These are phyloP conservation scores for Tieghemiomyces parasiticus DNA, from an alignment of 192 early-diverging fungal genomes.

Conservation along the genomic window DNA sequence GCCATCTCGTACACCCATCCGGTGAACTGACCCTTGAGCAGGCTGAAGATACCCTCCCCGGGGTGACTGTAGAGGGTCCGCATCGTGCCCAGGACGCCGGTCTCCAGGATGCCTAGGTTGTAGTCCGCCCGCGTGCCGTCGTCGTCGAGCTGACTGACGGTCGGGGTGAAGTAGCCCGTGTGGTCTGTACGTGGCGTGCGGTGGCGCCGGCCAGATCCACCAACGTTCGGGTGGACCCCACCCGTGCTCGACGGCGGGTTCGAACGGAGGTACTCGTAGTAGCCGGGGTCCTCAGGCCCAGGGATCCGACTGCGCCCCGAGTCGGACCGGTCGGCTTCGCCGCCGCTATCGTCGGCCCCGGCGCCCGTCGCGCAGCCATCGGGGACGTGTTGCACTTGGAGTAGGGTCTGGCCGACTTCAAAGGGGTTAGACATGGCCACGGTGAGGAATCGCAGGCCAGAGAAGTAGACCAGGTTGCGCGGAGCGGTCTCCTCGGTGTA, in stretches of 20 bases:
- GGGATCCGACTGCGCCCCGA: constrained; percentile 3
- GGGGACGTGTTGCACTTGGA: constrained; percentile 62
- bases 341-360: not conserved
- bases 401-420: constrained; percentile 45
- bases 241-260: constrained; percentile 14
- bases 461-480: constrained; percentile 42
- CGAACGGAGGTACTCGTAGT: constrained; percentile 30
- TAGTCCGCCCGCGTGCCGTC: constrained; percentile 39
- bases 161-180: constrained; percentile 44
- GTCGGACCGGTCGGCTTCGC: too few relatives aligned
- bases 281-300: constrained; percentile 27
- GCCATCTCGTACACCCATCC: constrained; percentile 62
- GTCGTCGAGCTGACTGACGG: constrained; percentile 23
- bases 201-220: constrained; percentile 10
- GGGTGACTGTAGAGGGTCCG: constrained; percentile 36
- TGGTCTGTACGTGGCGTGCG: constrained; percentile 21
- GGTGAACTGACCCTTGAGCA: constrained; percentile 55
- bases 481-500: constrained; percentile 16
- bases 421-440: constrained; percentile 44
- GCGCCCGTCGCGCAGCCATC: constrained; percentile 7
- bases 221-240: constrained; percentile 11
- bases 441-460: constrained; percentile 42
- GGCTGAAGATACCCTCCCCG: constrained; percentile 40
- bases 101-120: constrained; percentile 41
- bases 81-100: constrained; percentile 40